A percentile compares a stretch with the other conserved stretches of the same genome.
phyloP scores from a whole-genome alignment of 768 basidiomycete species.

The Amyloporia xantha region DNA sequence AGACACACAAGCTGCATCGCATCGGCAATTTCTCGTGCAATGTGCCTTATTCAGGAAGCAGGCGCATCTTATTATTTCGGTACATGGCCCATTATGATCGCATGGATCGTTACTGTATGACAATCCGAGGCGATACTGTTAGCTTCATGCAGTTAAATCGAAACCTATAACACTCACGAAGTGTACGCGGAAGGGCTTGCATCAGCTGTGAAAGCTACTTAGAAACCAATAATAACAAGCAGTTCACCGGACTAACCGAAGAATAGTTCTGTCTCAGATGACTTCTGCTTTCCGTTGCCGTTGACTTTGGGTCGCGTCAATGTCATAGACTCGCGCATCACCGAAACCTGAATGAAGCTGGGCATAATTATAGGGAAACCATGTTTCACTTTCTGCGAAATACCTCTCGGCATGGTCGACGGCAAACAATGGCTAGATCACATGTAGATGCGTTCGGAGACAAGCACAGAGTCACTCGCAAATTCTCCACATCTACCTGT shows the following conservation, averaged over 20 bases:
- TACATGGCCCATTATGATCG: constrained; percentile 51
- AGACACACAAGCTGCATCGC: constrained; percentile 39
- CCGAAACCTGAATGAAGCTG: no score
- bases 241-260: no score
- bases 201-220: no score
- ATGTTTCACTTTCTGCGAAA: no score
- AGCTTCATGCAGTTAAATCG: no score
- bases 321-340: background rate
- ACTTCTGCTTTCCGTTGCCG: background rate
- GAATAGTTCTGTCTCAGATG: background rate
- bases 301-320: background rate
- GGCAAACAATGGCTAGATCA: constrained; percentile 46
- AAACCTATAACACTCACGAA: no score
- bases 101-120: constrained; percentile 44
- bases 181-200: no score
- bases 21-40: constrained; percentile 52
- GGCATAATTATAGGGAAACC: no score
- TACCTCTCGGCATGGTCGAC: constrained; percentile 58
- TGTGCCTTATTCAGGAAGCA: constrained; percentile 46
- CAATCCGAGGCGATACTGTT: no score
- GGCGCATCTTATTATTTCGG: constrained; percentile 32
- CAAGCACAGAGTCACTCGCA: constrained; percentile 35
- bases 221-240: no score
- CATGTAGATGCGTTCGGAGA: constrained; percentile 44
- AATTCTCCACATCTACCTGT: constrained; percentile 28